A percentile compares a stretch with the other conserved stretches of the same genome.
These are phyloP conservation scores for Apiotrichum montevideense DNA, from an alignment of 1,284 basidiomycete genomes.

Conservation along the genomic window DNA sequence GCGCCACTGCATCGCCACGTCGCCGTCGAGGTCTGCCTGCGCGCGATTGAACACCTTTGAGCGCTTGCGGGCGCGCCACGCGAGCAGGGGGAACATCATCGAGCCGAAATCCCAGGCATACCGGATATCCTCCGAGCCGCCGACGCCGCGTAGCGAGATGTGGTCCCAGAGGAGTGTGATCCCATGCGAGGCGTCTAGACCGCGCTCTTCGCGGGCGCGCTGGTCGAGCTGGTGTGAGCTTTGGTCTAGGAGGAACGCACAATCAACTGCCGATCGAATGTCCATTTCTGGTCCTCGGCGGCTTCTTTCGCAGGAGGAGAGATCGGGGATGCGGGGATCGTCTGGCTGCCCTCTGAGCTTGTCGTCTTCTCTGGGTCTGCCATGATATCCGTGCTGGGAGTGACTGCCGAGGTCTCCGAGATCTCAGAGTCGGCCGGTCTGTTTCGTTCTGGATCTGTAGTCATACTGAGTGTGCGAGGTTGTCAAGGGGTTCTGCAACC, in stretches of 20 bases:
- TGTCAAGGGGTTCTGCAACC: too few relatives aligned
- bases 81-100: conserved; percentile 28
- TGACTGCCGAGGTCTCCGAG: too few relatives aligned
- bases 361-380: too few relatives aligned
- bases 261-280: neutral
- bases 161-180: conserved; percentile 26
- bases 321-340: too few relatives aligned
- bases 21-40: conserved; percentile 10
- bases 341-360: too few relatives aligned
- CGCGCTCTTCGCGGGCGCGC: conserved; percentile 8
- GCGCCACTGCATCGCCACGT: conserved; percentile 5
- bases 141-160: conserved; percentile 29
- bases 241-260: neutral
- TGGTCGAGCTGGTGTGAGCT: conserved; percentile 18
- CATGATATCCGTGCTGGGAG: too few relatives aligned
- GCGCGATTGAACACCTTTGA: conserved; percentile 11
- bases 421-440: too few relatives aligned
- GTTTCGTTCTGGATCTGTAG: too few relatives aligned
- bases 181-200: conserved; percentile 12
- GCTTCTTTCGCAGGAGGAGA: too few relatives aligned
- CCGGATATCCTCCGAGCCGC: conserved; percentile 27
- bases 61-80: conserved; percentile 24
- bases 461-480: too few relatives aligned
- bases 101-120: conserved; percentile 30
- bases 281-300: neutral